Conservation (phyloP, 2,329 filamentous ascomycete species). For the Arthrobotrys musiformis region DNA sequence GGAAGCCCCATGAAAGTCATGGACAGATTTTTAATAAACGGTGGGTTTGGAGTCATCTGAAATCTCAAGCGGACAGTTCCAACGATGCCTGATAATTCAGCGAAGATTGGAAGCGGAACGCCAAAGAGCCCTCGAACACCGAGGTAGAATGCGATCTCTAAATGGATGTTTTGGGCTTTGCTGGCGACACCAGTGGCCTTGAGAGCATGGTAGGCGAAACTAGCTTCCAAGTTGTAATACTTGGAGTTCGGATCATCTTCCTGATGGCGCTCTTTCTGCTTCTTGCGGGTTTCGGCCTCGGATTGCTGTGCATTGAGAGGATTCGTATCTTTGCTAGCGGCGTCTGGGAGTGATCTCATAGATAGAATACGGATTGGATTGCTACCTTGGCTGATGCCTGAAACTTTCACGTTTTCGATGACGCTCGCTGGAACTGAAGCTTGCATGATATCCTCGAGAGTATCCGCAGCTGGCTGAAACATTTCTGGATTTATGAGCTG, state of each 20-base stretch:
- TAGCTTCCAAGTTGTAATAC: constrained; percentile 91
- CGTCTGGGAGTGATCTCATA: constrained; percentile 64
- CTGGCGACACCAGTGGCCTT: constrained; percentile 78
- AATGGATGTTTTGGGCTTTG: constrained; percentile 94
- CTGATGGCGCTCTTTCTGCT: constrained; percentile 49
- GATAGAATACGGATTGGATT: constrained; percentile 85
- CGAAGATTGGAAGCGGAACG: constrained; percentile 76
- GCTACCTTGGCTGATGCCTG: constrained; percentile 91
- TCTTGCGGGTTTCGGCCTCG: constrained; percentile 41
- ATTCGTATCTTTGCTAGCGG: constrained; percentile 77
- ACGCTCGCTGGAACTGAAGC: constrained; percentile 83
- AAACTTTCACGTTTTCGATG: constrained; percentile 93
- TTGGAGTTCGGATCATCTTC: constrained; percentile 61
- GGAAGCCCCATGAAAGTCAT: constrained; percentile 95
- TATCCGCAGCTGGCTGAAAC: constrained; percentile 92
- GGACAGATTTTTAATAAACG: constrained; percentile 89
- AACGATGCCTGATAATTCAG: constrained; percentile 89
- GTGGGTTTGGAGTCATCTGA: constrained; percentile 87
- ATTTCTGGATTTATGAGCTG: constrained; percentile 93
- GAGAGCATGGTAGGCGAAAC: constrained; percentile 86
- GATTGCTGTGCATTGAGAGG: constrained; percentile 83
- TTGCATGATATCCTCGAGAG: constrained; percentile 94
- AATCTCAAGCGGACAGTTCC: constrained; percentile 85
- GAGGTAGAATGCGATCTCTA: constrained; percentile 94
- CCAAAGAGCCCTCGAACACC: constrained; percentile 90